Conservation (phyloP, 768 basidiomycete species). For the Calocybe cyanea region DNA sequence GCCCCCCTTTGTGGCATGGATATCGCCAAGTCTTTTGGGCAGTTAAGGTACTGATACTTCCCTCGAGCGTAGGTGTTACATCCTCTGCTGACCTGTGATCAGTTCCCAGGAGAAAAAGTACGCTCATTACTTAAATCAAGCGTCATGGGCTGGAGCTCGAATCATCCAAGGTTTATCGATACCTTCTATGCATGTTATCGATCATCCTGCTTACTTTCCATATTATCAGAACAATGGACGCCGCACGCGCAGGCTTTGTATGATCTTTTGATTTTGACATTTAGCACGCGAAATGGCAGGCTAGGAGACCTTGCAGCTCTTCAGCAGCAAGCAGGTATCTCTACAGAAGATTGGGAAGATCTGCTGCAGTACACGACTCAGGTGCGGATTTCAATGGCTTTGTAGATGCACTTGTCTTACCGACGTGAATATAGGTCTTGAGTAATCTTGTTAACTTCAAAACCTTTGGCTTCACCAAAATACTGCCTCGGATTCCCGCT, state of each 20-base stretch:
- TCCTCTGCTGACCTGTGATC: slow-evolving; percentile 8
- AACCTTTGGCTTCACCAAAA: slow-evolving; percentile 83
- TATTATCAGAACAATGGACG: slow-evolving; percentile 67
- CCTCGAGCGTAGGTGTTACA: neutral
- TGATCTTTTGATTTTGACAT: slow-evolving; percentile 66
- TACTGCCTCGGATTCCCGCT: slow-evolving; percentile 65
- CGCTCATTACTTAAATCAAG: slow-evolving; percentile 64
- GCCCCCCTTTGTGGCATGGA: slow-evolving; percentile 76
- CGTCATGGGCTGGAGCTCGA: slow-evolving; percentile 81
- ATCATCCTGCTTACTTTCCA: neutral
- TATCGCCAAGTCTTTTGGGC: slow-evolving; percentile 64
- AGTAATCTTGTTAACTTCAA: slow-evolving; percentile 74
- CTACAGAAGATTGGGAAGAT: slow-evolving; percentile 61
- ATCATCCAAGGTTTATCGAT: slow-evolving; percentile 60
- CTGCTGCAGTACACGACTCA: slow-evolving; percentile 72
- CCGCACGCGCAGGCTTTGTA: slow-evolving; percentile 63
- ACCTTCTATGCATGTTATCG: neutral
- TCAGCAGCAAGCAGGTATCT: slow-evolving; percentile 49
- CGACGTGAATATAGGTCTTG: slow-evolving; percentile 34
- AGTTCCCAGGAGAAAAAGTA: slow-evolving; percentile 79
- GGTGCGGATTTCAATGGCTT: too few relatives aligned
- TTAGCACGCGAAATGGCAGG: slow-evolving; percentile 51
- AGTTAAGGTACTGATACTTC: slow-evolving; percentile 45
- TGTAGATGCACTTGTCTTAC: too few relatives aligned
- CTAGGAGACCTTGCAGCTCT: slow-evolving; percentile 55